Base-by-base conservation (phyloP, 495 filamentous ascomycete species). In the Entonaema liquescens region DNA sequence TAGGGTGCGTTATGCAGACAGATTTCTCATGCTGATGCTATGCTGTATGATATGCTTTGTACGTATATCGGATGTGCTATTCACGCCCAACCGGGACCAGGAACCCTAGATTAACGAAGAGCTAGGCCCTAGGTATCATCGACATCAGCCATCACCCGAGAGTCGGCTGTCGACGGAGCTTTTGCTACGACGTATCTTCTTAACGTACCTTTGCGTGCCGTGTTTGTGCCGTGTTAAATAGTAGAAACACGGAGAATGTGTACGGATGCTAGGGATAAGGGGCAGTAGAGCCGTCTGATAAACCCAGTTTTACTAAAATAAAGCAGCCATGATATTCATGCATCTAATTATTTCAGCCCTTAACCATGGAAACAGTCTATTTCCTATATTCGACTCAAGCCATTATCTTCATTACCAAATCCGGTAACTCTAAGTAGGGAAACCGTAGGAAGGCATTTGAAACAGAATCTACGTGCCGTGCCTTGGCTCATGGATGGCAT, bases 401-500 rank as follows among this genome's bases (percentile, higher is more conserved):
- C 28, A 56, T 50, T 54, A n/a, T 52, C 29, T 33, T 8, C 52
- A 31, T 35, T 64, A 42, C 60, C 38, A 49, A 40, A 50, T 62
- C 50, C 63, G 64, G 59, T 47, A 62, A 63, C 35, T 50, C 26
- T 60, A 40, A 64, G 54, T 57, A 59, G 23, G 33, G 50, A 57
- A 28, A 42, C 49, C 35, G 49, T 52, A 65, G 65, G 57, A 61
- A 58, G 19, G 33, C 19, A 55, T 62, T 65, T 61, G 65, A 68
- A 72, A 72, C 70, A 65, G 42, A 58, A 36, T 23, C 42, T 55
- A 68, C 29, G 57, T 33, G 12, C 57, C 2, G 54, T 40, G 65
- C 49, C 65, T 68, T 68, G 70, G 70, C 70, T 68, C n/a, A 36
- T 53, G 31, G 13, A 61, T 47, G 35, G 17, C 60, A 65, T 72